phyloP scores from a whole-genome alignment of 1,284 basidiomycete species.

The Trametes pubescens region DNA sequence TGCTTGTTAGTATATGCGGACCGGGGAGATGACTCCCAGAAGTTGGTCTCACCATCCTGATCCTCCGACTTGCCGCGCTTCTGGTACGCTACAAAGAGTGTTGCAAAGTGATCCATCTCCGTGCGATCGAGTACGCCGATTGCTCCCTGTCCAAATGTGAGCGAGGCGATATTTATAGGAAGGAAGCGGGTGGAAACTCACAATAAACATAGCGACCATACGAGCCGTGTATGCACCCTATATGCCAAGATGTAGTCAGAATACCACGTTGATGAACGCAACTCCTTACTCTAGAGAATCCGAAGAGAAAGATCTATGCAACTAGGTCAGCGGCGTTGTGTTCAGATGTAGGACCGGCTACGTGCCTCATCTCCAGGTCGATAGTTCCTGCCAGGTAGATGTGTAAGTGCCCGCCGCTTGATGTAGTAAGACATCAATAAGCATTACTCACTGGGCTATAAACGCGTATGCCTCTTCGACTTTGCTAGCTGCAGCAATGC shows the following conservation, averaged over 20 bases:
- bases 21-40: no score
- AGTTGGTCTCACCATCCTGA: slow-evolving; percentile 47
- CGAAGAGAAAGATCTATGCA: slow-evolving; percentile 73
- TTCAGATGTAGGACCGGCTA: not conserved
- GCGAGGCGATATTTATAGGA: not conserved
- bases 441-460: slow-evolving; percentile 68
- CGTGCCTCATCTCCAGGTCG: slow-evolving; percentile 71
- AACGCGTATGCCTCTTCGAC: slow-evolving; percentile 80
- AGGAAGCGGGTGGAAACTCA: slow-evolving; percentile 36
- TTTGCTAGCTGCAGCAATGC: slow-evolving; percentile 58
- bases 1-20: not conserved
- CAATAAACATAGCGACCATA: slow-evolving; percentile 75
- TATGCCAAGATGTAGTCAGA: not conserved
- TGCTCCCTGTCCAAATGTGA: slow-evolving; percentile 30
- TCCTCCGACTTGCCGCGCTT: slow-evolving; percentile 62
- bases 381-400: slow-evolving; percentile 62
- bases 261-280: not conserved
- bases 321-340: not conserved
- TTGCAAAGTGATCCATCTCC: slow-evolving; percentile 74
- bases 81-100: slow-evolving; percentile 68
- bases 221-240: slow-evolving; percentile 77
- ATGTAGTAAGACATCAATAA: not conserved
- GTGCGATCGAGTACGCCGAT: slow-evolving; percentile 71
- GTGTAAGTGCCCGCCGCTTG: not conserved
- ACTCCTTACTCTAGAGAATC: slow-evolving; percentile 67